Evolutionary conservation across 768 basidiomycete species (phyloP).

Genomic region (Rhizopogon vulgaris): DNA sequence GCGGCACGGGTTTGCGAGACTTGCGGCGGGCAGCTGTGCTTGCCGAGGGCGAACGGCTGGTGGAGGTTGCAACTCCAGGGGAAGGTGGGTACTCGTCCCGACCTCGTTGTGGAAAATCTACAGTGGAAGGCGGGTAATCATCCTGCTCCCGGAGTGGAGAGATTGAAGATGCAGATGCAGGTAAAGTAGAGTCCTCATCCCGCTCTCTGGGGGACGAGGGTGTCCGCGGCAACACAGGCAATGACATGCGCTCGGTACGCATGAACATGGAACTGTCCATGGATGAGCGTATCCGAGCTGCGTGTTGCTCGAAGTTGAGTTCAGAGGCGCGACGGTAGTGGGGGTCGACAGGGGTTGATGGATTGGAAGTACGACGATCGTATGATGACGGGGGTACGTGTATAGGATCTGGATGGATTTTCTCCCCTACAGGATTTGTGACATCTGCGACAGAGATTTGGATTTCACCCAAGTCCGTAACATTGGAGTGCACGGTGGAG

Average conservation of each 20-base stretch:
- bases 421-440: constrained; percentile 15
- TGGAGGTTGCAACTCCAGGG: constrained; percentile 13
- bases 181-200: neutral
- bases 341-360: constrained; percentile 1
- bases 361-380: constrained; percentile 12
- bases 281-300: constrained; percentile 25
- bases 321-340: constrained; percentile 11
- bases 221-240: constrained; percentile 17
- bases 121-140: constrained; percentile 1
- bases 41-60: constrained; percentile 23
- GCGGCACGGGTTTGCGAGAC: constrained; percentile 54
- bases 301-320: constrained; percentile 22
- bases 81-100: constrained; percentile 27
- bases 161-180: constrained; percentile 10
- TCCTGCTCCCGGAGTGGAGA: neutral
- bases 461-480: constrained; percentile 15
- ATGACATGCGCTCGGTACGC: constrained; percentile 24
- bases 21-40: constrained; percentile 25
- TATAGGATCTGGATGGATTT: constrained; percentile 16
- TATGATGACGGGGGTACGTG: constrained; percentile 11
- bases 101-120: constrained; percentile 8
- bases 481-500: constrained; percentile 8
- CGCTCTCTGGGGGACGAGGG: constrained; percentile 7
- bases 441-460: constrained; percentile 8
- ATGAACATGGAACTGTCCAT: constrained; percentile 22